phyloP scores from a whole-genome alignment of 768 basidiomycete species.

The Boletus subparvulus region DNA sequence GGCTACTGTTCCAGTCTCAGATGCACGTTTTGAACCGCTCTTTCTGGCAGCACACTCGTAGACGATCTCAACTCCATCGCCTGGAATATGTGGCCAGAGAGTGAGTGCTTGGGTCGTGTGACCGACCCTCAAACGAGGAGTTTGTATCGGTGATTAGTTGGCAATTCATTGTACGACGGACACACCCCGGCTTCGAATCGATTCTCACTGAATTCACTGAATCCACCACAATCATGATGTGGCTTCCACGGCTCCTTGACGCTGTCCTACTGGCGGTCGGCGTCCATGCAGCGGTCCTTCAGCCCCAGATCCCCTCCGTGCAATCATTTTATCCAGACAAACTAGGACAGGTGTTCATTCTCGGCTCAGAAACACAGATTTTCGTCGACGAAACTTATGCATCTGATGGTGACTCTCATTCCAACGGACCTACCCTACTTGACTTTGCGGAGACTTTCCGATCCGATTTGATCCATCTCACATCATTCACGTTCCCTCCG shows the following conservation, averaged over 20 bases:
- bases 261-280: background rate
- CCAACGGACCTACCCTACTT: constrained; percentile 32
- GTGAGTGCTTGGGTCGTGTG: background rate
- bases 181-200: background rate
- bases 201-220: background rate
- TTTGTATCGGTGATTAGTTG: background rate
- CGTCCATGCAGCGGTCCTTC: constrained; percentile 2
- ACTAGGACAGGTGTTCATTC: constrained; percentile 27
- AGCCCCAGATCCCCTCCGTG: constrained; percentile 40
- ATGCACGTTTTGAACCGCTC: background rate
- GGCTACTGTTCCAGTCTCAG: background rate
- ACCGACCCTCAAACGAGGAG: background rate
- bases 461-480: constrained; percentile 32
- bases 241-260: background rate
- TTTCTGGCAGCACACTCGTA: background rate
- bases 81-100: background rate
- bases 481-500: constrained; percentile 26
- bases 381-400: constrained; percentile 36
- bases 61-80: background rate
- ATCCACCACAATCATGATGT: constrained; percentile 2
- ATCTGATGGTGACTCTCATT: background rate
- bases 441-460: constrained; percentile 40
- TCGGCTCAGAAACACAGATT: constrained; percentile 33
- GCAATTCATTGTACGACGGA: background rate
- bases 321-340: constrained; percentile 30